Percentiles rank a stretch among this genome's conserved stretches.
Conservation (phyloP, 2,329 filamentous ascomycete species). For the Penicillium sp. region DNA sequence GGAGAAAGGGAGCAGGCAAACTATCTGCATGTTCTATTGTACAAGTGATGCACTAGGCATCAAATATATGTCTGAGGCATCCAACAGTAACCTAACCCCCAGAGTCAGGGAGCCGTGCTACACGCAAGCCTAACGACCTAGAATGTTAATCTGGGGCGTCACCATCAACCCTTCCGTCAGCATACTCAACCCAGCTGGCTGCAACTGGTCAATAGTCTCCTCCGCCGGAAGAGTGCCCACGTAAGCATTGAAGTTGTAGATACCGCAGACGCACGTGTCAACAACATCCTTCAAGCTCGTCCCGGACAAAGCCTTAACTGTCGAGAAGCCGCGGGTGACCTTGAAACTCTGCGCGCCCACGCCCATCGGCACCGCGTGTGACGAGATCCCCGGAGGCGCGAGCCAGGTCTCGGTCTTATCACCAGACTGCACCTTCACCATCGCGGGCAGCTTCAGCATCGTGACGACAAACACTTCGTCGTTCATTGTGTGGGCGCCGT, state of each 20-base stretch:
- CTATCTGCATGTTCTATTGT: too few relatives aligned
- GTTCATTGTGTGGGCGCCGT: slow-evolving; percentile 51
- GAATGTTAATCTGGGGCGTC: slow-evolving; percentile 29
- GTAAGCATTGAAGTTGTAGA: slow-evolving; percentile 59
- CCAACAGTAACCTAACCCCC: not conserved
- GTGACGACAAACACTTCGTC: slow-evolving; percentile 56
- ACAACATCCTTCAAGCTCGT: slow-evolving; percentile 53
- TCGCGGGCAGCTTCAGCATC: slow-evolving; percentile 48
- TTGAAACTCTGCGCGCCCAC: slow-evolving; percentile 50
- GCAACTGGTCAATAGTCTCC: slow-evolving; percentile 36
- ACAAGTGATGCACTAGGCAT: too few relatives aligned
- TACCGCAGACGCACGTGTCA: slow-evolving; percentile 48
- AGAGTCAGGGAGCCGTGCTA: not conserved
- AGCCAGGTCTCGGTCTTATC: slow-evolving; percentile 44
- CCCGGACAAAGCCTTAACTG: slow-evolving; percentile 41
- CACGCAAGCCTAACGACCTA: slow-evolving; percentile 10
- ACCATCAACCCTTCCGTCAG: slow-evolving; percentile 31
- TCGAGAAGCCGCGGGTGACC: slow-evolving; percentile 43
- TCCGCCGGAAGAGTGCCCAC: slow-evolving; percentile 50
- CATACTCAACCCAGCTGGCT: slow-evolving; percentile 31
- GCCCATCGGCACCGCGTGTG: slow-evolving; percentile 49
- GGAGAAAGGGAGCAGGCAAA: too few relatives aligned
- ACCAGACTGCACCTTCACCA: slow-evolving; percentile 48
- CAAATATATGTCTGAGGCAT: too few relatives aligned
- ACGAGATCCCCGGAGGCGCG: slow-evolving; percentile 48